Conservation (phyloP, 1,284 basidiomycete species). For the Hymenochaete sp. region DNA sequence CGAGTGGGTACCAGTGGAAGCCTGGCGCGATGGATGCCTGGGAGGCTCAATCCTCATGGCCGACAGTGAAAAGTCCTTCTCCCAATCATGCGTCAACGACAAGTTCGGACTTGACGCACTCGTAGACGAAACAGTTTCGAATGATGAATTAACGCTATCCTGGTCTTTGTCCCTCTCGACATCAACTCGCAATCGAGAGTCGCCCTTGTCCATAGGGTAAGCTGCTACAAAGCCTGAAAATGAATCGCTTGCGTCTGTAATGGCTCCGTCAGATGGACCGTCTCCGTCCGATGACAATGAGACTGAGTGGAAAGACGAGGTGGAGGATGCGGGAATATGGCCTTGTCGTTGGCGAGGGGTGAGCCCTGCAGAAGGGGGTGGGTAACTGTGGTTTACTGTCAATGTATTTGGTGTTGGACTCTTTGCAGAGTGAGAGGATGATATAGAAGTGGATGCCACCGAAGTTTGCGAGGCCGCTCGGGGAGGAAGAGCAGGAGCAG, state of each 20-base stretch:
- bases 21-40: slow-evolving; percentile 41
- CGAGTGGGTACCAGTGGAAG: slow-evolving; percentile 22
- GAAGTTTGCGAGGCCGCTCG: slow-evolving; percentile 50
- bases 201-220: slow-evolving; percentile 38
- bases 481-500: slow-evolving; percentile 53
- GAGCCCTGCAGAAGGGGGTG: slow-evolving; percentile 7
- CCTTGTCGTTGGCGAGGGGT: slow-evolving; percentile 15
- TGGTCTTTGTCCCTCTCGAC: slow-evolving; percentile 37
- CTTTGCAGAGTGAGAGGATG: slow-evolving; percentile 31
- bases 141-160: slow-evolving; percentile 50
- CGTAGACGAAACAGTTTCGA: slow-evolving; percentile 50
- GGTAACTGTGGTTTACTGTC: slow-evolving; percentile 17
- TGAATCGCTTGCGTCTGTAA: slow-evolving; percentile 10
- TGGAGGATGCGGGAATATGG: slow-evolving; percentile 22
- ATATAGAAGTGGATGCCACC: slow-evolving; percentile 37
- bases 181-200: slow-evolving; percentile 23
- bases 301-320: slow-evolving; percentile 25
- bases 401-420: slow-evolving; percentile 28
- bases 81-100: slow-evolving; percentile 27
- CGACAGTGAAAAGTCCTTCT: slow-evolving; percentile 24
- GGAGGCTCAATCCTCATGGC: slow-evolving; percentile 33
- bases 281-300: slow-evolving; percentile 23
- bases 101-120: slow-evolving; percentile 17
- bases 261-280: slow-evolving; percentile 1
- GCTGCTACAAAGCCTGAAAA: slow-evolving; percentile 31